A percentile compares a stretch with the other conserved stretches of the same genome.
Evolutionary conservation across 1,284 basidiomycete species (phyloP).

Genomic region (Malassezia cuniculi): DNA sequence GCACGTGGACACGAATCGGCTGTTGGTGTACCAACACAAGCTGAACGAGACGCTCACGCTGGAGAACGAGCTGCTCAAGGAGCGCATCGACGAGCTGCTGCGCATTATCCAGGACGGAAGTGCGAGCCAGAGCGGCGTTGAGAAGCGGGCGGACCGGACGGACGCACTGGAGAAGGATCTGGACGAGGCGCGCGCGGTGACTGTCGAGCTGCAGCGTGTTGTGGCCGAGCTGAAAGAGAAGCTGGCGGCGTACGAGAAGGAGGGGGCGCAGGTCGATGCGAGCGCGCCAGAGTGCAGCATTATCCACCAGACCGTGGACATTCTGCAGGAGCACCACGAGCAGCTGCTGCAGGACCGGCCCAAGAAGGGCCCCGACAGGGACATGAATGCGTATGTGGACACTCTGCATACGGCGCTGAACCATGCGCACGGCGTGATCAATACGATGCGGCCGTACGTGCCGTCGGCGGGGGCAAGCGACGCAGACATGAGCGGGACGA

Average conservation of each 20-base stretch:
- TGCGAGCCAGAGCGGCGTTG: too few species aligned
- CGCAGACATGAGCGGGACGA: not conserved
- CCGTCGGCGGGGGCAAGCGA: conserved; percentile 3
- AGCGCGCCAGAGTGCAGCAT: not conserved
- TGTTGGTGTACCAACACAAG: conserved; percentile 12
- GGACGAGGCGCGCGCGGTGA: not conserved
- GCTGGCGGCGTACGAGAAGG: not conserved
- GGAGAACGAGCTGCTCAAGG: conserved; percentile 13
- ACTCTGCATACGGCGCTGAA: conserved; percentile 3
- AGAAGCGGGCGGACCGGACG: too few species aligned
- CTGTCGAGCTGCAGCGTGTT: not conserved
- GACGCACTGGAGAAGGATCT: not conserved
- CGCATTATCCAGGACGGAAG: conserved; percentile 2
- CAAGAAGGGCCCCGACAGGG: too few species aligned
- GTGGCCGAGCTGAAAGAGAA: conserved; percentile 3
- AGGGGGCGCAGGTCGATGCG: too few species aligned
- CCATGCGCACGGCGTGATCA: conserved; percentile 11
- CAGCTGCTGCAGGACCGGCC: not conserved
- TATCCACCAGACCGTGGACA: conserved; percentile 1
- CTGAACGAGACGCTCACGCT: conserved; percentile 9
- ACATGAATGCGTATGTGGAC: not conserved
- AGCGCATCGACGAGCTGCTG: conserved; percentile 7
- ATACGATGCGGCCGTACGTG: conserved; percentile 10
- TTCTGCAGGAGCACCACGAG: conserved; percentile 9
- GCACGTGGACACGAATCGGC: conserved; percentile 9